Evolutionary conservation across 2,329 filamentous ascomycete species (phyloP), one percentile per base, ranked within the genome.

Genomic region (Trichoderma pleuroti): DNA sequence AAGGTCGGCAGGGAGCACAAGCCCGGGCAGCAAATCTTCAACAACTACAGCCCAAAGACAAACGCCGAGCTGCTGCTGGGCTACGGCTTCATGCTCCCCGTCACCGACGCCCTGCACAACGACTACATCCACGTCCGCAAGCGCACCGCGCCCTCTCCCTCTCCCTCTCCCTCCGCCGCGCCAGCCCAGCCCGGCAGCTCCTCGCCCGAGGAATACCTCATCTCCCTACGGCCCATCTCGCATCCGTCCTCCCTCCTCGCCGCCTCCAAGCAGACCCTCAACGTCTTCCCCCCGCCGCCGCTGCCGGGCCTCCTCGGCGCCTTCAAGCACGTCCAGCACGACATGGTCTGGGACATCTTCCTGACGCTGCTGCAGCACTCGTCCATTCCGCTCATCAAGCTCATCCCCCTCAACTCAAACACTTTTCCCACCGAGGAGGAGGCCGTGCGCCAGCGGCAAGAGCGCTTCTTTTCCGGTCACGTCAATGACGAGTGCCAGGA

Each of bases 41-140:
- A 93, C 81, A 93, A 92, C 78, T 94, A 94, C 76, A 91, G 91
- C 34, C 78, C 82, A 76, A 92, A 93, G 79, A 92, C 91, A 8
- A 94, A 93, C 75, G 91, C 90, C 71, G 90, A 93, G 80, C 81
- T 91, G 28, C 82, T 91, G 1, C 80, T 91, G 2, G 88, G 86
- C 0, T 91, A 91, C 75, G 88, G 88, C 3, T 91, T 91, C 76
- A 83, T 87, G 72, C 76, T 90, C 0, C 83, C 85, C 1, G 80
- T 84, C 67, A 82, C 82, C 0, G 77, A 80, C 0, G 77, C 76
- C 5, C 79, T 89, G 70, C 87, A 90, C 76, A 89, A 89, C 74
- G 87, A 89, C 77, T 89, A 89, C 75, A 78, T 87, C 1, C 87
- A 90, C 75, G 80, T 89, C 11, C 83, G 86, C 68, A 87, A 85